A percentile compares a stretch with the other conserved stretches of the same genome.
Conservation (phyloP, 2,329 filamentous ascomycete genomes). For the Raffaelea arxii region DNA sequence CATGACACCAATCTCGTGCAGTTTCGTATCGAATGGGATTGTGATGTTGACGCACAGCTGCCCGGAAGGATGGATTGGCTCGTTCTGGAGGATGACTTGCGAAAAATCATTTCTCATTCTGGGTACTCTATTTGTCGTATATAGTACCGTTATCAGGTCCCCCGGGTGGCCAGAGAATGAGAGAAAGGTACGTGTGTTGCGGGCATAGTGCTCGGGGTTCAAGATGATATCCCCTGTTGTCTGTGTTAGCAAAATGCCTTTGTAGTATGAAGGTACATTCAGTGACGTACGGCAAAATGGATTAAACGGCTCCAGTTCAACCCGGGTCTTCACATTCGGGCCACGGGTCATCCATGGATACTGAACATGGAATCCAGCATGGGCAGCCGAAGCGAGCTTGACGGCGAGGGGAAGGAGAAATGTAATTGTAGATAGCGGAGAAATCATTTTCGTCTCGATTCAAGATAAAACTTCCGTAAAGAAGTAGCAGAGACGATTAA, state of each 20-base stretch:
- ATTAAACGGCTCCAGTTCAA: neutral
- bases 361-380: conserved; percentile 2
- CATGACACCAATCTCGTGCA: conserved; percentile 2
- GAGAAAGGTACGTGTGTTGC: neutral
- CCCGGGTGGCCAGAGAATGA: conserved; percentile 2
- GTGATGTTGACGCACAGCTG: conserved; percentile 2
- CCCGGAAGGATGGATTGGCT: conserved; percentile 1
- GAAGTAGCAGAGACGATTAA: neutral
- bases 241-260: neutral
- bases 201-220: conserved; percentile 1
- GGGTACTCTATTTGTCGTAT: neutral
- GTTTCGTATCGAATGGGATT: neutral
- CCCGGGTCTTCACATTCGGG: neutral
- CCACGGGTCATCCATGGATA: conserved; percentile 3
- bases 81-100: neutral
- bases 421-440: neutral
- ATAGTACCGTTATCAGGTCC: conserved; percentile 2
- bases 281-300: conserved; percentile 2
- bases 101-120: conserved; percentile 1
- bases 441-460: neutral
- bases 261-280: neutral
- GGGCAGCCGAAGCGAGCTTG: neutral
- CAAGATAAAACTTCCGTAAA: too few species aligned
- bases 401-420: neutral
- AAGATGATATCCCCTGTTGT: neutral